phyloP scores from a whole-genome alignment of 2,329 filamentous ascomycete species.

The Coleophoma crateriformis region DNA sequence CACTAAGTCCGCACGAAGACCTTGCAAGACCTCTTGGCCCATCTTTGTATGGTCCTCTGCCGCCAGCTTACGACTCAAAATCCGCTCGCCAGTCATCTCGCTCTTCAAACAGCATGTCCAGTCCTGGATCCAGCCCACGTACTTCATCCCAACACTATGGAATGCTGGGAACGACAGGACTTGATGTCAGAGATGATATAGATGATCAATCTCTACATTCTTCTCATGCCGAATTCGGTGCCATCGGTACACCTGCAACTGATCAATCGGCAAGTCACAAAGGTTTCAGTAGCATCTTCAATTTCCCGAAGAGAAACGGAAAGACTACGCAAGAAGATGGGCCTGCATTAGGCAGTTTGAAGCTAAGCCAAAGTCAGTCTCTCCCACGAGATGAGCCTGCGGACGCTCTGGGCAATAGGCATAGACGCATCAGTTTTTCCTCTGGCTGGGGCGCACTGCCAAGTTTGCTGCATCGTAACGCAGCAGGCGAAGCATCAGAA shows the following conservation, averaged over 20 bases:
- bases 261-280: constrained; percentile 39
- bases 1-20: constrained; percentile 33
- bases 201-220: constrained; percentile 22
- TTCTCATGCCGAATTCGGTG: constrained; percentile 19
- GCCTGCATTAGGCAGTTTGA: constrained; percentile 62
- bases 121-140: constrained; percentile 56
- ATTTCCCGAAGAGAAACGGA: constrained; percentile 52
- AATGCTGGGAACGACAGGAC: constrained; percentile 33
- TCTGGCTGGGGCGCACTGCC: constrained; percentile 41
- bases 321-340: constrained; percentile 58
- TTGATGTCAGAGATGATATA: constrained; percentile 17
- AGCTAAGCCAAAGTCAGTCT: constrained; percentile 70
- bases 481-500: constrained; percentile 15
- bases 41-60: constrained; percentile 30
- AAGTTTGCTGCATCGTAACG: constrained; percentile 28
- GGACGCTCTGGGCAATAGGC: constrained; percentile 44
- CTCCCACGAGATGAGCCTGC: constrained; percentile 58
- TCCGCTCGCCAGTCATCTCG: constrained; percentile 52
- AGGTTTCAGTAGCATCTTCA: constrained; percentile 48
- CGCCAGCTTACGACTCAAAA: constrained; percentile 27
- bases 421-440: constrained; percentile 51
- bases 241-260: constrained; percentile 20
- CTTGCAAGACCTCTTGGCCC: constrained; percentile 16
- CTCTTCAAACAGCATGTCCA: constrained; percentile 52
- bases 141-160: constrained; percentile 53